Base-by-base conservation (phyloP, 73 alveolate genomes). In the Tetrahymena elliotti region DNA sequence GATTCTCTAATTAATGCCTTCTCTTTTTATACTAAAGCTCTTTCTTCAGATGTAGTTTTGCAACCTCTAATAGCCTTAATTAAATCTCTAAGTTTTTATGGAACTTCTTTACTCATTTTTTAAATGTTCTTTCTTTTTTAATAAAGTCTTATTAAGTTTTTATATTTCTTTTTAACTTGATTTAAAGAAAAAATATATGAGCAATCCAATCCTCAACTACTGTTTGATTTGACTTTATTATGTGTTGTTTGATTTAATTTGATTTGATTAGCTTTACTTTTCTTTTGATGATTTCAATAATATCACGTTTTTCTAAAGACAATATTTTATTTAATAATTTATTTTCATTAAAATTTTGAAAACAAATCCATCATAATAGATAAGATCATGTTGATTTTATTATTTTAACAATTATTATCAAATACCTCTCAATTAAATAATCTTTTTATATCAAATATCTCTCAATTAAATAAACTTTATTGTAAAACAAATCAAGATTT, bases 1-100 rank as follows among this genome's bases (percentile, higher is more conserved):
- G 99, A 98, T 93, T 99, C 99, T 38, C 99, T 98, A 92, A 99
- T 99, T 96, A 98, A 98, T 1, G 99, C 99, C 54, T 99, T 97
- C 96, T 99, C 99, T 95, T 98, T 98, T 35, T 99, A 96, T 52
- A 99, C 97, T 41, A 99, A 99, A 53, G 99, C 96, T 93, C 96
- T 95, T 38, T 97, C 98, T 93, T 99, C 99, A 33, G 99, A 99
- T 33, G 99, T 99, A 8, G 99, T 99, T 98, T 99, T 99, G 98
- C 99, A 99, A 33, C 99, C 98, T 93, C 99, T 96, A 83, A 99
- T 98, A 97, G 98, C 98, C 95, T 98, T 98, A 94, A 99, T 99
- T 97, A 99, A 97, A 96, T 99, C 99, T 84, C 99, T 97, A 35
- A 99, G 98, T 93, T 98, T 98, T 36, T 95, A 94, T 33, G 97